Evolutionary conservation across 2,329 filamentous ascomycete species (phyloP).

Genomic region (Venturia asperata): DNA sequence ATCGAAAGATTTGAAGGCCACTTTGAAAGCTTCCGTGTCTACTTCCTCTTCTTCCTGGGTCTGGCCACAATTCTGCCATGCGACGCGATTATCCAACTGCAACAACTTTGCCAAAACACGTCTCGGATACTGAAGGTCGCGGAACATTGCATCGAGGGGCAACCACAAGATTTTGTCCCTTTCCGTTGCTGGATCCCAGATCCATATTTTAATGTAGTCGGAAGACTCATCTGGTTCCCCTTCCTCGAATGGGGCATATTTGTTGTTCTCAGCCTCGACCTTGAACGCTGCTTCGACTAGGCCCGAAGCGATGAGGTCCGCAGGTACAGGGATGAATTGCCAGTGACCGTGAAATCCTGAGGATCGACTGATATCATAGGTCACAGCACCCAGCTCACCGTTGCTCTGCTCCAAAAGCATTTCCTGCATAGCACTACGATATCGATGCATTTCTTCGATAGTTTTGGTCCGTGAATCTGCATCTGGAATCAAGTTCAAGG

Average conservation of each 20-base stretch:
- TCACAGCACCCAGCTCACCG: constrained; percentile 68
- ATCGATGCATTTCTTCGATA: constrained; percentile 74
- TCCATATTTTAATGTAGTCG: constrained; percentile 75
- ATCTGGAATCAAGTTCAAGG: constrained; percentile 59
- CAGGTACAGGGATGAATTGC: constrained; percentile 78
- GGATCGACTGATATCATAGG: constrained; percentile 82
- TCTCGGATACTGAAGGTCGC: constrained; percentile 82
- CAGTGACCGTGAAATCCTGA: constrained; percentile 84
- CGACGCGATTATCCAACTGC: constrained; percentile 65
- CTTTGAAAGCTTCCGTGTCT: constrained; percentile 73
- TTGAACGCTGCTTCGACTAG: constrained; percentile 84
- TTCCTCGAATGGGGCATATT: constrained; percentile 50
- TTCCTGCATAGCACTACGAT: constrained; percentile 66
- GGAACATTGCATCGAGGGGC: constrained; percentile 60
- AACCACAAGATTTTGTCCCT: constrained; percentile 63
- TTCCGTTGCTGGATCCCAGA: constrained; percentile 52
- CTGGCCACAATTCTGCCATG: constrained; percentile 83
- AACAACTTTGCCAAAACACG: constrained; percentile 83
- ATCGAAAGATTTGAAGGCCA: constrained; percentile 78
- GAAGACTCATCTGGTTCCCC: constrained; percentile 22
- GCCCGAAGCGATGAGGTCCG: constrained; percentile 59
- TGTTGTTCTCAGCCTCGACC: constrained; percentile 72
- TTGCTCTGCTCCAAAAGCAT: constrained; percentile 56
- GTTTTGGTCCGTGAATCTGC: constrained; percentile 51
- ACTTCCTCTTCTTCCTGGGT: constrained; percentile 66